Percentiles rank a stretch among this genome's conserved stretches.
phyloP scores from a whole-genome alignment of 2,329 filamentous ascomycete species.

The Talaromyces atroroseus region DNA sequence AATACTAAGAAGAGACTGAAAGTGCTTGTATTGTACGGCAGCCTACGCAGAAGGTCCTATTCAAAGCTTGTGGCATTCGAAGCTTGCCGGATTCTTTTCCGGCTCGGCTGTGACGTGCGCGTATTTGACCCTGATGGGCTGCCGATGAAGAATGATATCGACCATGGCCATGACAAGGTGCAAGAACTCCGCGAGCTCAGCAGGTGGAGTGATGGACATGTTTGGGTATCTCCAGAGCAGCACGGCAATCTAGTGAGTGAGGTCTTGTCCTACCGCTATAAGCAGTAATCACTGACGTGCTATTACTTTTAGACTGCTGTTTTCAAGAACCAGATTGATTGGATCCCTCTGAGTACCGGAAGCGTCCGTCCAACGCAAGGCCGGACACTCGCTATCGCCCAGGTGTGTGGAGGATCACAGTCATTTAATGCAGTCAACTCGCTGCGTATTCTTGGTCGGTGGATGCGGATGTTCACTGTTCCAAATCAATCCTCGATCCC shows the following conservation, averaged over 20 bases:
- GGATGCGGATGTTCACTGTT: conserved; percentile 66
- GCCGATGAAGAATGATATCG: conserved; percentile 58
- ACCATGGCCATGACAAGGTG: conserved; percentile 55
- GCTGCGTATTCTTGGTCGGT: conserved; percentile 59
- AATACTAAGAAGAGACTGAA: conserved; percentile 42
- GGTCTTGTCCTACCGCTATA: neutral
- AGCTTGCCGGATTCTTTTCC: conserved; percentile 54
- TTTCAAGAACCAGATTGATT: conserved; percentile 67
- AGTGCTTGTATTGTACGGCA: conserved; percentile 58
- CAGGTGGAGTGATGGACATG: conserved; percentile 60
- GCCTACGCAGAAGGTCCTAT: conserved; percentile 53
- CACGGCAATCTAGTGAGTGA: conserved; percentile 55
- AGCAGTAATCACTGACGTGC: conserved; percentile 8
- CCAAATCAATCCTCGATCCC: conserved; percentile 62
- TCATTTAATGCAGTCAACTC: conserved; percentile 64
- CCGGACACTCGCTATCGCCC: conserved; percentile 56
- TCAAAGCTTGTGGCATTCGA: conserved; percentile 57
- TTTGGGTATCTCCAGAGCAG: conserved; percentile 63
- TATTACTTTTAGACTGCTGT: conserved; percentile 50
- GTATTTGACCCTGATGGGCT: conserved; percentile 55
- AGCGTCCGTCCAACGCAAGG: conserved; percentile 62
- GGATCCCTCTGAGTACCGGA: conserved; percentile 59
- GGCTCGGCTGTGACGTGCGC: conserved; percentile 62
- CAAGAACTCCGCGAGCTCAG: conserved; percentile 58
- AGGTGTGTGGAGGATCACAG: conserved; percentile 61